A percentile compares a stretch with the other conserved stretches of the same genome.
phyloP scores from a whole-genome alignment of 495 filamentous ascomycete genomes.

The Evansstolkia leycettana region DNA sequence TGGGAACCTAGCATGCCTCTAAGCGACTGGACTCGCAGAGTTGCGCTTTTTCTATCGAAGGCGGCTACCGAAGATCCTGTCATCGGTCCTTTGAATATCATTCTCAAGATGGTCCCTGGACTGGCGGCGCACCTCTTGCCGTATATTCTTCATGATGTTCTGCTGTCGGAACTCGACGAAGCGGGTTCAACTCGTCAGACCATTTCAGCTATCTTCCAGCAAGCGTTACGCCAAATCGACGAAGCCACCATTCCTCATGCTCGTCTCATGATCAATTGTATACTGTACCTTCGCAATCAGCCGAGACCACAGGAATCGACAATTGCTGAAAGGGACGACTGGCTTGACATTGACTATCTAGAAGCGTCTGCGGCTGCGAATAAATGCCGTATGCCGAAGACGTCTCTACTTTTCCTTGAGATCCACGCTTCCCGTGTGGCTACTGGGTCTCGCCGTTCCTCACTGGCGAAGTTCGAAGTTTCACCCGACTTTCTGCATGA shows the following conservation, averaged over 20 bases:
- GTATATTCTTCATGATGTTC: conserved; percentile 67
- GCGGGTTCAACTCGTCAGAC: conserved; percentile 15
- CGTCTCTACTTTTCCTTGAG: conserved; percentile 74
- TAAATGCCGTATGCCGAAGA: conserved; percentile 74
- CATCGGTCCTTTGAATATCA: conserved; percentile 47
- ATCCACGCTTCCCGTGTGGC: conserved; percentile 44
- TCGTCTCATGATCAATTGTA: conserved; percentile 56
- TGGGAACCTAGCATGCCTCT: conserved; percentile 11
- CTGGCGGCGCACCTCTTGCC: conserved; percentile 64
- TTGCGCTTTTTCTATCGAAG: conserved; percentile 49
- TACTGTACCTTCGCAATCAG: conserved; percentile 84
- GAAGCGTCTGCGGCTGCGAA: conserved; percentile 66
- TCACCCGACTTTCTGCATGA: conserved; percentile 57
- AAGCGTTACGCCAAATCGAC: conserved; percentile 15
- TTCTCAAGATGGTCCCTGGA: conserved; percentile 48
- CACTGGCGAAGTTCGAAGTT: conserved; percentile 41
- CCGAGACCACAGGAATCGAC: conserved; percentile 61
- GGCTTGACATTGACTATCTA: conserved; percentile 74
- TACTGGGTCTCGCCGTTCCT: conserved; percentile 54
- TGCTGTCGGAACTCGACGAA: conserved; percentile 39
- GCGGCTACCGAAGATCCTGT: conserved; percentile 50
- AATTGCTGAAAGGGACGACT: conserved; percentile 62
- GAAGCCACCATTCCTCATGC: conserved; percentile 33
- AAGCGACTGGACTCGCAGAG: conserved; percentile 49
- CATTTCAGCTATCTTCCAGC: conserved; percentile 34